Conservation (phyloP, 1,284 basidiomycete genomes). For the Cutaneotrichosporon mucoides region DNA sequence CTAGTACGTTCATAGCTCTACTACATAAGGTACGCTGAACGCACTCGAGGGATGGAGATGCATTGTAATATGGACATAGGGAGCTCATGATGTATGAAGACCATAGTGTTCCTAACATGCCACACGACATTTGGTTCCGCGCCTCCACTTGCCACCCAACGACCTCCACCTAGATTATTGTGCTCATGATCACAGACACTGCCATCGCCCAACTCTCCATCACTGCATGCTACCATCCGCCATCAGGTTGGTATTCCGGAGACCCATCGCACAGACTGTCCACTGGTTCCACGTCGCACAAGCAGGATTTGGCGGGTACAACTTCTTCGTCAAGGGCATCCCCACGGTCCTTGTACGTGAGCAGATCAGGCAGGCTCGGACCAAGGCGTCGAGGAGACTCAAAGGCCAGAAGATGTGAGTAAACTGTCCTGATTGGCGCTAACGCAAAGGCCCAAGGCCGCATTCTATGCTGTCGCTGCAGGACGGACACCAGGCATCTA, state of each 20-base stretch:
- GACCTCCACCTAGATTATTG: too few species aligned
- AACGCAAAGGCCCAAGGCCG: slow-evolving; percentile 39
- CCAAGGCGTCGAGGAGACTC: too few species aligned
- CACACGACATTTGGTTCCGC: too few species aligned
- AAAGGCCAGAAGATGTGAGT: too few species aligned
- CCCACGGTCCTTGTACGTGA: not conserved
- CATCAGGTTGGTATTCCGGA: not conserved
- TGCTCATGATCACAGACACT: too few species aligned
- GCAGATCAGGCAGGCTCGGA: not conserved
- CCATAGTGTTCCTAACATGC: too few species aligned
- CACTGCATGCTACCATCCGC: not conserved
- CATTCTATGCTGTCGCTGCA: slow-evolving; percentile 41
- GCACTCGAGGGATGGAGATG: too few species aligned
- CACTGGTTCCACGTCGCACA: not conserved
- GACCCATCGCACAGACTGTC: not conserved
- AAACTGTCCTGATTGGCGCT: not conserved
- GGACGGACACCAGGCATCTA: slow-evolving; percentile 43
- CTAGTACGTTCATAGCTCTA: too few species aligned
- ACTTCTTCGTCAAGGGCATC: not conserved
- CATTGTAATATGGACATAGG: too few species aligned
- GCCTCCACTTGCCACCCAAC: too few species aligned
- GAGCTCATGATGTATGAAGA: too few species aligned
- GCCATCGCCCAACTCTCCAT: not conserved
- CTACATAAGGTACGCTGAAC: too few species aligned
- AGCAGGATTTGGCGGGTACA: not conserved